Base-by-base conservation (phyloP, 2,329 filamentous ascomycete genomes). In the Fusarium mundagurra region DNA sequence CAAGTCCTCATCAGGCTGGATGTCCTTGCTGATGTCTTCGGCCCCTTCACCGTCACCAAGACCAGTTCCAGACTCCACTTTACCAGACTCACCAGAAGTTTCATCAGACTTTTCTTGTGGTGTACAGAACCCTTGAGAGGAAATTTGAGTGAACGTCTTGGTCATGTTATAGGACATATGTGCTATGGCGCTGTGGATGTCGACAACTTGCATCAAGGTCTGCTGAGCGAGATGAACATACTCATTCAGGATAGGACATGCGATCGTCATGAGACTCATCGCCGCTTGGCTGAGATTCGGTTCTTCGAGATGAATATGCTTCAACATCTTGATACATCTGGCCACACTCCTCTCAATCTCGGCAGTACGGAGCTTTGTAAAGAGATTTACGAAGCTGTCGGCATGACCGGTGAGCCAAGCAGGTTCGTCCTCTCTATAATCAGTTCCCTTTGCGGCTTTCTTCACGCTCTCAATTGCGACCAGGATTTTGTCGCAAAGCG, bases 11-110 rank as follows among this genome's bases (percentile, higher is more conserved):
- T 99, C 96, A 22, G 96, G 92, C 72, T 94, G 91, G 53, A 99
- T 93, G 79, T 99, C 96, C 81, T 99, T 98, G 83, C 95, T 98
- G 74, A 99, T 98, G 82, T 99, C 96, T 80, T 99, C 95, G 9
- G 93, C 95, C 24, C 96, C 97, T 82, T 98, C 94, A 17, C 96
- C 97, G 51, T 98, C 96, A 27, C 96, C 97, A 31, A 99, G 90
- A 39, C 96, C 97, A 17, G 95, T 98, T 22, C 97, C 97, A 43
- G 91, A 91, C 82, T 99, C 96, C 36, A 98, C 86, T 77, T 97
- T 93, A 18, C 95, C 94, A 31, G 90, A 88, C 67, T 93, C 89
- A 27, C 90, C 90, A 58, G 91, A 88, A 64, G 92, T 90, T 55
- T 92, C 90, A 45, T 94, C 90, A 2, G 91, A 91, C 76, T 95